Evolutionary conservation across 352 stramenopile species (phyloP), one percentile per base, ranked within the genome.

Genomic region (Globisporangium spinosum): DNA sequence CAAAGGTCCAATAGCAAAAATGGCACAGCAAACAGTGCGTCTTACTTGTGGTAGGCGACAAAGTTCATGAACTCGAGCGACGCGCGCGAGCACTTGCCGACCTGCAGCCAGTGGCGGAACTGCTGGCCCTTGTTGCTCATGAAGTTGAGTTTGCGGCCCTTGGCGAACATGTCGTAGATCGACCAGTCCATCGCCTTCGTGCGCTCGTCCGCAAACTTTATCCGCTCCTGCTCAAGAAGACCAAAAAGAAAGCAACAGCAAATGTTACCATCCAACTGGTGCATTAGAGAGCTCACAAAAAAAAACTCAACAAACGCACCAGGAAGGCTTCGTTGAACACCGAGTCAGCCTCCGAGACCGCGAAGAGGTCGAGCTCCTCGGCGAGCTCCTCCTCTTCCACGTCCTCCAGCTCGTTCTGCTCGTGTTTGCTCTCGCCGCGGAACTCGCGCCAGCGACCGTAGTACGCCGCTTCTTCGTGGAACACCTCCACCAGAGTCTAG

Each of bases 61-160:
- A 95, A 95, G 66, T 95, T 95, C 53, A 95, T 76, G 34, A 95
- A 95, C 72, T 95, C 87, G 25, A 93, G 77, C 29, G 85, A 90
- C 35, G 87, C 87, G 15, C 81, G 79, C 3, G 85, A 94, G 35
- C 80, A 81, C 54, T 83, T 87, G 35, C 71, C 82, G 6, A 95
- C 65, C 3, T 65, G 64, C 17, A 95, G 72, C 87, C 87, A 95
- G 67, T 92, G 75, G 15, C 83, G 78, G 68, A 95, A 91, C 27
- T 78, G 72, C 49, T 80, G 66, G 2, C 74, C 82, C 51, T 89
- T 89, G 66, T 86, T 84, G 65, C 77, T 86, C 84, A 94, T 93
- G 57, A 95, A 95, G 64, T 95, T 95, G 38, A 88, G 72, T 35
- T 91, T 92, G 43, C 87, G 84, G 17, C 86, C 83, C 65, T 77